These are phyloP conservation scores for Tolypocladium endophyticum DNA, from an alignment of 2,329 filamentous ascomycete species.

Conservation along the genomic window DNA sequence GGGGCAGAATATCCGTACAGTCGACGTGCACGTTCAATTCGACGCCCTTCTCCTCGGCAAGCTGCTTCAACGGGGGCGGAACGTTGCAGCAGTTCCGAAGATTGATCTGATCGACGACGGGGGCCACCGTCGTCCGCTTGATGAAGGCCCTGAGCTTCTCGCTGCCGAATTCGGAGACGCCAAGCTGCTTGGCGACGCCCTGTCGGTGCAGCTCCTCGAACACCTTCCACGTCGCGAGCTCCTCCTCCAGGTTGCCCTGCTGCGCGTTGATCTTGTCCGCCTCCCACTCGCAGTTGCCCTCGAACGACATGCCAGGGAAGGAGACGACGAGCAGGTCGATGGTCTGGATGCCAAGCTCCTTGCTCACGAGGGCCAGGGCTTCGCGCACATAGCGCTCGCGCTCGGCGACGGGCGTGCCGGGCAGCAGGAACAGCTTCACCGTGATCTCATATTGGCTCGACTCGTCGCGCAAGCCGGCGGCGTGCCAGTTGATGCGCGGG, in stretches of 20 bases:
- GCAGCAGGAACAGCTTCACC: constrained; percentile 88
- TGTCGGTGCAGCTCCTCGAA: constrained; percentile 63
- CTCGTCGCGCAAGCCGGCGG: constrained; percentile 68
- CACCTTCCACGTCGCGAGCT: constrained; percentile 57
- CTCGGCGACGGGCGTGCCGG: constrained; percentile 52
- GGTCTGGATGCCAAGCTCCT: constrained; percentile 62
- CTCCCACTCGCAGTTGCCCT: constrained; percentile 80
- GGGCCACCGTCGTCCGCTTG: constrained; percentile 56
- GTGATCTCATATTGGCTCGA: constrained; percentile 84
- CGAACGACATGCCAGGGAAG: constrained; percentile 88
- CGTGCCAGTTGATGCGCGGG: constrained; percentile 64
- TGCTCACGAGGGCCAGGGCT: constrained; percentile 69
- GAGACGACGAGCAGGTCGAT: constrained; percentile 87
- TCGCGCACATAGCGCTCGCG: constrained; percentile 64
- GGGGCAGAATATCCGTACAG: constrained; percentile 81
- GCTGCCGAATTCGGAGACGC: constrained; percentile 84
- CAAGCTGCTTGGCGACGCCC: constrained; percentile 65
- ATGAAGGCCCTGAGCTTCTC: constrained; percentile 74
- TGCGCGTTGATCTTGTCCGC: constrained; percentile 50
- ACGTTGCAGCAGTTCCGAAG: constrained; percentile 93
- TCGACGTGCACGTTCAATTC: constrained; percentile 91
- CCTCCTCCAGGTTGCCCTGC: constrained; percentile 57
- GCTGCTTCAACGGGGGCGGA: constrained; percentile 71
- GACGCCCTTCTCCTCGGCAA: constrained; percentile 74
- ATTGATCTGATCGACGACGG: constrained; percentile 91